Percentiles rank a stretch among this genome's conserved stretches.
These are phyloP conservation scores for Suillus alpinus DNA, from an alignment of 768 basidiomycete genomes.

Conservation along the genomic window DNA sequence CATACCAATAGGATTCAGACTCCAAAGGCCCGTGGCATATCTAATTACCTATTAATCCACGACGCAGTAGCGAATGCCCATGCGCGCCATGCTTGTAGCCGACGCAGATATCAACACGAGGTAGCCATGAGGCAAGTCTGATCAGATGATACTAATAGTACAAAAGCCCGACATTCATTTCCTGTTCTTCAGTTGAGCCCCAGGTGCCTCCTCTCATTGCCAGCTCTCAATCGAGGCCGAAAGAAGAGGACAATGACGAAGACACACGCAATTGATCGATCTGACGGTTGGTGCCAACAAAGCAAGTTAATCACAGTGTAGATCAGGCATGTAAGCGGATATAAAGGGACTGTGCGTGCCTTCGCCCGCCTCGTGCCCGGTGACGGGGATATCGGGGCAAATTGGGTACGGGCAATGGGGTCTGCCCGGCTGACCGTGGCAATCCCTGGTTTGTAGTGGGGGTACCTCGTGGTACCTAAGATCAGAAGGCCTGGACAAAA, in stretches of 20 bases:
- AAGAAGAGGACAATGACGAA: background rate
- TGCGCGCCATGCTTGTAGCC: background rate
- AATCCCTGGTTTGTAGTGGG: background rate
- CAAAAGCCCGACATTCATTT: background rate
- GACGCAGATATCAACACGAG: background rate
- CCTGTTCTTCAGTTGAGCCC: background rate
- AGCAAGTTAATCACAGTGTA: background rate
- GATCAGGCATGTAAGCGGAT: background rate
- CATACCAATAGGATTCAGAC: background rate
- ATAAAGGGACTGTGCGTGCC: background rate
- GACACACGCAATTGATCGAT: background rate
- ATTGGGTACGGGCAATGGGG: background rate
- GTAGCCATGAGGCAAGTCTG: background rate
- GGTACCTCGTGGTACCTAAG: background rate
- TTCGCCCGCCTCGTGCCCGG: constrained; percentile 1
- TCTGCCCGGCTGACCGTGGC: background rate
- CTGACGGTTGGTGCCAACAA: background rate
- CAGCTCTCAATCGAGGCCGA: background rate
- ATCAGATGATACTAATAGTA: background rate
- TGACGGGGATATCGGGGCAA: background rate
- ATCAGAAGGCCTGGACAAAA: background rate
- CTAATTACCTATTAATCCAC: constrained; percentile 1
- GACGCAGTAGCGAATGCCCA: background rate
- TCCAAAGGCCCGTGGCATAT: background rate
- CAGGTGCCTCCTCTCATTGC: background rate